Percentiles rank a stretch among this genome's conserved stretches.
Evolutionary conservation across 2,329 filamentous ascomycete genomes (phyloP).

Genomic region (Colletotrichum tropicale): DNA sequence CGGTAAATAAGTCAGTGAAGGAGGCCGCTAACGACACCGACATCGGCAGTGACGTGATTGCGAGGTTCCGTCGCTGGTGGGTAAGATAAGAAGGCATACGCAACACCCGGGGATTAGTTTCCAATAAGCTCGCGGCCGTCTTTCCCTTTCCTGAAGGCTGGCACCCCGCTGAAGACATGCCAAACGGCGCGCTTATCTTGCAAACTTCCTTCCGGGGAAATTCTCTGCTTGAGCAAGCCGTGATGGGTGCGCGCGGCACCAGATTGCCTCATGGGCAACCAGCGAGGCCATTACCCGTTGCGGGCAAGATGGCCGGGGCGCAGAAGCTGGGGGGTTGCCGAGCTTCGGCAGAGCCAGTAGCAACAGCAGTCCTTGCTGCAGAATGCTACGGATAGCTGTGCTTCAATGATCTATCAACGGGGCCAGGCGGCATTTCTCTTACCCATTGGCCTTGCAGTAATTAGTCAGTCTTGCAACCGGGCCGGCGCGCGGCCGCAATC

Average conservation of each 20-base stretch:
- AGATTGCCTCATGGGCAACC: neutral
- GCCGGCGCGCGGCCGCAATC: neutral
- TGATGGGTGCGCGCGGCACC: neutral
- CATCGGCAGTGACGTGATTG: slow-evolving; percentile 21
- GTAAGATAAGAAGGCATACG: slow-evolving; percentile 12
- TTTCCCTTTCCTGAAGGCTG: neutral
- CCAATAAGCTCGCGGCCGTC: neutral
- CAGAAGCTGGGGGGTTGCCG: neutral
- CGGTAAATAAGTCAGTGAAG: neutral
- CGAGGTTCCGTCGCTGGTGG: slow-evolving; percentile 12
- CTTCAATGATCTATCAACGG: neutral
- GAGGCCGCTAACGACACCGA: neutral
- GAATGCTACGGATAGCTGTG: neutral
- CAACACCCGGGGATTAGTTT: slow-evolving; percentile 3
- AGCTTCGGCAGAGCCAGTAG: neutral
- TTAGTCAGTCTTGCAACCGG: neutral
- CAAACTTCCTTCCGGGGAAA: neutral
- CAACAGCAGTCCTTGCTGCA: neutral
- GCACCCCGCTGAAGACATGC: neutral
- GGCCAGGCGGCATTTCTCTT: neutral
- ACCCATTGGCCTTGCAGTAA: neutral
- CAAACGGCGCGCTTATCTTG: slow-evolving; percentile 3
- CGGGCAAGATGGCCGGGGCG: neutral
- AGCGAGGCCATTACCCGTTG: neutral
- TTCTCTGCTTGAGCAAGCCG: neutral